phyloP scores from a whole-genome alignment of 768 basidiomycete genomes.

The Suillus bovinus region DNA sequence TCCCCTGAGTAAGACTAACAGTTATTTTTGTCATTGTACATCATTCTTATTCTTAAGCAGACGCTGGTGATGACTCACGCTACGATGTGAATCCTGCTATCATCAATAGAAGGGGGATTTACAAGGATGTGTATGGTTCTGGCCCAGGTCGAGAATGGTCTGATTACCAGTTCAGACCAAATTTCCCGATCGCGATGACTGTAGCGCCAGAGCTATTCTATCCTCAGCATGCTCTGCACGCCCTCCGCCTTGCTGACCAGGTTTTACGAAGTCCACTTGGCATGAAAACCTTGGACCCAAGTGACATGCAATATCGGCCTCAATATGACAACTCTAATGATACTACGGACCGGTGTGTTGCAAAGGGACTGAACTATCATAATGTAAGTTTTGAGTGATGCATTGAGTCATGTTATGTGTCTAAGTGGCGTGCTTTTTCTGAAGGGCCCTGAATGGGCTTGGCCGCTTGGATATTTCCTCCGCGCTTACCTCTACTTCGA shows the following conservation, averaged over 20 bases:
- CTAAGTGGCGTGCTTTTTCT: conserved; percentile 16
- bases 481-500: conserved; percentile 93
- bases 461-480: conserved; percentile 95
- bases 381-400: conserved; percentile 50
- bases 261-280: conserved; percentile 86
- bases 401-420: conserved; percentile 14
- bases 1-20: conserved; percentile 58
- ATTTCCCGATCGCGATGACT: conserved; percentile 95
- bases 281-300: conserved; percentile 93
- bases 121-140: conserved; percentile 97
- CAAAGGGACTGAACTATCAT: conserved; percentile 96
- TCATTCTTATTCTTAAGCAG: conserved; percentile 37
- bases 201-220: conserved; percentile 97
- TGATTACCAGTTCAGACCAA: conserved; percentile 93
- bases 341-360: conserved; percentile 74
- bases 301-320: conserved; percentile 86
- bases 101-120: conserved; percentile 90
- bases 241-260: conserved; percentile 78
- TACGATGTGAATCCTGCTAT: conserved; percentile 71
- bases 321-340: conserved; percentile 95
- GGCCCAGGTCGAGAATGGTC: conserved; percentile 89
- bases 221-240: conserved; percentile 72
- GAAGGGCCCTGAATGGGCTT: conserved; percentile 92
- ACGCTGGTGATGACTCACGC: conserved; percentile 66
- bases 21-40: not conserved